Percentiles rank a stretch among this genome's conserved stretches.
These are phyloP conservation scores for Crassisporium funariophilum DNA, from an alignment of 768 basidiomycete genomes.

Conservation along the genomic window DNA sequence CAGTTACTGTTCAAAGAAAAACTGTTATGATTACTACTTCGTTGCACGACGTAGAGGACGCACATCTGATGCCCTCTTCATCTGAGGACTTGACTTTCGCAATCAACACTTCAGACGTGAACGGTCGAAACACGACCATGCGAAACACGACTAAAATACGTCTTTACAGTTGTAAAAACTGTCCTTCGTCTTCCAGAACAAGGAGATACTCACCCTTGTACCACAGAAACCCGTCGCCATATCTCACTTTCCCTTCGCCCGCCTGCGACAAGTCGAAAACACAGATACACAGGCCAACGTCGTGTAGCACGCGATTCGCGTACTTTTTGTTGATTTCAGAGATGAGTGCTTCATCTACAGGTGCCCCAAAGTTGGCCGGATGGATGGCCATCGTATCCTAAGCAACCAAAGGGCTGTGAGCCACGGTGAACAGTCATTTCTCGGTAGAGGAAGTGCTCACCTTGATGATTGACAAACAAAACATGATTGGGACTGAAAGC, in stretches of 20 bases:
- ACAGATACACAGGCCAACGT: conserved; percentile 89
- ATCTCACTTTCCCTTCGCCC: conserved; percentile 90
- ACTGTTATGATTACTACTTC: neutral
- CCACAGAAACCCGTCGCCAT: conserved; percentile 94
- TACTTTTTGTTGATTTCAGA: conserved; percentile 95
- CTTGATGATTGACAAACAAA: conserved; percentile 40
- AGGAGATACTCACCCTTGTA: conserved; percentile 71
- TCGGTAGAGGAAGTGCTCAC: conserved; percentile 22
- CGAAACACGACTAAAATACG: conserved; percentile 73
- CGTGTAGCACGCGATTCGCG: conserved; percentile 87
- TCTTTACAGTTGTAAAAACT: neutral
- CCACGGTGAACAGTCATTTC: conserved; percentile 1
- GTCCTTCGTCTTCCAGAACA: neutral
- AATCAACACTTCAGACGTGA: conserved; percentile 85
- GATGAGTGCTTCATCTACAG: conserved; percentile 77
- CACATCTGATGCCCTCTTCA: conserved; percentile 81
- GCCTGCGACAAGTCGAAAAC: conserved; percentile 86
- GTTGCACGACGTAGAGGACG: conserved; percentile 26
- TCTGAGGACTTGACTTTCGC: conserved; percentile 89
- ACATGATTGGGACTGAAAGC: conserved; percentile 14
- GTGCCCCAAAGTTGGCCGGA: conserved; percentile 80
- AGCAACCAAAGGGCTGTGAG: conserved; percentile 1
- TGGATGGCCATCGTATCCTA: conserved; percentile 93
- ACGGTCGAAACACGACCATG: conserved; percentile 90
- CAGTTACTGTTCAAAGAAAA: conserved; percentile 62